Base-by-base conservation (phyloP, 2,329 filamentous ascomycete species). In the Ceratocystis albifundus region DNA sequence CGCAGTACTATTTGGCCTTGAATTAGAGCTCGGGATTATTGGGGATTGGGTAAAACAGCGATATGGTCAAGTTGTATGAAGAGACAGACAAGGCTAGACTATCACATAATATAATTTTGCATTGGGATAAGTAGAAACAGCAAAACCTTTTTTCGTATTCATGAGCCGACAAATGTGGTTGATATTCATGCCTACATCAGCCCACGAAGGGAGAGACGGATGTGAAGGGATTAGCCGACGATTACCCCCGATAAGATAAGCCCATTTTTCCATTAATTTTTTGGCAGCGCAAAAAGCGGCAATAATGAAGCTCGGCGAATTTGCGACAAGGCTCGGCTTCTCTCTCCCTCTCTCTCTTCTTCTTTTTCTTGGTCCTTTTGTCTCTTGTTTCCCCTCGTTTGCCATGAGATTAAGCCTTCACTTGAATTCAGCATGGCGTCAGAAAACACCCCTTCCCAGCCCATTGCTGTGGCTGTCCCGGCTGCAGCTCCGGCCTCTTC, bases 401-500 rank as follows among this genome's bases (percentile, higher is more conserved):
- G 59, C 57, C 50, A 68, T 68, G 66, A 65, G 55, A 65, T 41
- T 48, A 20, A 62, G 32, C 48, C 62, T 53, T 30, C 20, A 46
- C 15, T 55, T 66, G 20, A 44, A 55, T 57, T 45, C 32, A 66
- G 50, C 41, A 68, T 68, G 66, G 64, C 64, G 61, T 64, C 66
- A 59, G 64, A 68, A 53, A 68, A 63, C 61, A 30, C 64, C 30
- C 66, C 59, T 64, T 61, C 64, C 50, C 48, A 63, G 12, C 61
- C 64, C 28, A 57, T 46, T 44, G 61, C 61, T 44, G 2, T 20
- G 32, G 64, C 64, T 41, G 22, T 41, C 12, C 12, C 36, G 36
- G 36, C 36, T 41, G 10, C 36, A 12, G 10, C 36, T 61, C n/a
- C 55, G 32, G 62, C 44, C 45, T 17, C 28, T 67, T 10, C 53